Evolutionary conservation across 345 rosid genomes (phyloP), one percentile per base, ranked within the genome.

Genomic region (Populus tremula): DNA sequence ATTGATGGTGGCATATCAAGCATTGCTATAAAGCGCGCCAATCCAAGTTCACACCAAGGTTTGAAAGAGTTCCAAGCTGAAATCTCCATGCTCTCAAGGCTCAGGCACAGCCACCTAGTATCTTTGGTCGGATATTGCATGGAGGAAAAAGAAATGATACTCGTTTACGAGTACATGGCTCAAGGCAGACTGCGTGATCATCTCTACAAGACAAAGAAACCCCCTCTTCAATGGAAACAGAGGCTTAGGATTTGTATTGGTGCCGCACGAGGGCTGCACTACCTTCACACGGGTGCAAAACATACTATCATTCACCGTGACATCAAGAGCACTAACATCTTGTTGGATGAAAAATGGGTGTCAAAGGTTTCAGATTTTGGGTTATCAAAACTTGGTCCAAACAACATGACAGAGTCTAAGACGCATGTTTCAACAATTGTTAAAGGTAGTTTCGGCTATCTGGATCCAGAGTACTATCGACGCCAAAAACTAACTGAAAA

Each of bases 351-450:
- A n/a, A 70, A 61, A 7, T 77, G 75, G 75, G 70, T 33, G 5
- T 70, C 80, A 27, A 77, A 77, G 54, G 68, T 77, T 35, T 62
- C 80, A 62, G 80, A 77, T 63, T 77, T 77, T 10, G 80, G 80
- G 35, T 43, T 77, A 35, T 77, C 75, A 18, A 77, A 71, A 63
- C 56, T 62, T 21, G 47, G 62, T 5, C 61, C 35, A 8, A 33
- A 39, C n/a, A n/a, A 33, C 36, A 50, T 50, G 56, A 50, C 21
- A 8, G 56, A 50, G 21, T 50, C 56, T 17, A 14, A 50, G 56
- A 14, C 20, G 18, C 56, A 50, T 50, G 56, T 50, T 50, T 50
- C 56, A 50, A 50, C n/a, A 18, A 5, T 36, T 53, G 23, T 69
- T 20, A 77, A 41, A 20, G 74, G 74, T 18, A 78, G 66, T 25